A percentile compares a stretch with the other conserved stretches of the same genome.
Evolutionary conservation across 2,329 filamentous ascomycete genomes (phyloP).

Genomic region (Arthrobotrys musiformis): DNA sequence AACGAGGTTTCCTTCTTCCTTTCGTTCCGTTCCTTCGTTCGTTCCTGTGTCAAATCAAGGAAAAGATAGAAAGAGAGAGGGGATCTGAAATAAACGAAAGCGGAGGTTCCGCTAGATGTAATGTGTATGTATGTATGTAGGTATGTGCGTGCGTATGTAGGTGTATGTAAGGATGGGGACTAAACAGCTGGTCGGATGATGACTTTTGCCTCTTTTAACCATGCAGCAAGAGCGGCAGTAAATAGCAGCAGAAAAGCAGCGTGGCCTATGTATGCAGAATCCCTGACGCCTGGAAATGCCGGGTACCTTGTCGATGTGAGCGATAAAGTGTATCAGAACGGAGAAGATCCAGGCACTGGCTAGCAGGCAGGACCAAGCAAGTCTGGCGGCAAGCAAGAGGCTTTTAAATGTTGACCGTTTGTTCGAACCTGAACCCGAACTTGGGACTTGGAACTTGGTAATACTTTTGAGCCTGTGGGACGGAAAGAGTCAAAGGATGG

Average conservation of each 20-base stretch:
- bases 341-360: slow-evolving; percentile 6
- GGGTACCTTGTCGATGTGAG: slow-evolving; percentile 45
- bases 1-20: not conserved
- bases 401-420: not conserved
- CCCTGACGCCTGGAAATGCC: slow-evolving; percentile 19
- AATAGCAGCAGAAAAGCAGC: slow-evolving; percentile 17
- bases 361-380: not conserved
- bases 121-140: not conserved
- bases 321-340: slow-evolving; percentile 35
- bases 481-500: slow-evolving; percentile 33
- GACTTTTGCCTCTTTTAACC: slow-evolving; percentile 45
- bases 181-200: slow-evolving; percentile 5
- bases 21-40: not conserved
- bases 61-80: not conserved
- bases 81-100: not conserved
- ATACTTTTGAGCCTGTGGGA: too few species aligned
- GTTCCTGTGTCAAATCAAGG: not conserved
- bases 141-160: not conserved
- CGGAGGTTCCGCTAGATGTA: slow-evolving; percentile 4
- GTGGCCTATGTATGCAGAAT: slow-evolving; percentile 15
- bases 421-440: not conserved
- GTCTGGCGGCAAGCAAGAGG: slow-evolving; percentile 14
- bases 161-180: not conserved
- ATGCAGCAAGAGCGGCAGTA: too few species aligned
- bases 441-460: too few species aligned